These are phyloP conservation scores for Candida xyloterini DNA, from an alignment of 805 yeast genomes.

Conservation along the genomic window DNA sequence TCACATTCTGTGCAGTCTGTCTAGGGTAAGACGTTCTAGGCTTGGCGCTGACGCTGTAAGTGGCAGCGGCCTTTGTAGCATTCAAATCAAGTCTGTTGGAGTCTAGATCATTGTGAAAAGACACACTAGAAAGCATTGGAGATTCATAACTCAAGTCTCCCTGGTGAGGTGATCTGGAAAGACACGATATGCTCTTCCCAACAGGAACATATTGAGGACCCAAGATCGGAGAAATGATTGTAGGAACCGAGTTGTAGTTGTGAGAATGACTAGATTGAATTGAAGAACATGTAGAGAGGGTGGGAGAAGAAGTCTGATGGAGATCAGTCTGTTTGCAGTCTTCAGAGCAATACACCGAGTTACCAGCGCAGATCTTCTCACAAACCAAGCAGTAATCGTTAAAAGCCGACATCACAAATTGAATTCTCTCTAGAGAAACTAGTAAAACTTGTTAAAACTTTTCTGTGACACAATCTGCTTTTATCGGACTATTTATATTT, in stretches of 20 bases:
- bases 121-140: constrained; percentile 27
- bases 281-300: constrained; percentile 23
- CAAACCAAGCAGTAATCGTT: constrained; percentile 37
- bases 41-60: constrained; percentile 1
- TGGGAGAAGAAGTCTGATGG: constrained; percentile 23
- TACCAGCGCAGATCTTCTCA: constrained; percentile 32
- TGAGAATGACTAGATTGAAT: constrained; percentile 13
- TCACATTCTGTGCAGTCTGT: constrained; percentile 26
- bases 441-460: too few relatives aligned
- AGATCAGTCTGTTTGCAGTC: constrained; percentile 28
- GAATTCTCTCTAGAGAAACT: not conserved
- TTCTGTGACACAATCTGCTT: not conserved
- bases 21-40: constrained; percentile 6
- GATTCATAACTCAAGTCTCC: constrained; percentile 32
- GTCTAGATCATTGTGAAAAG: constrained; percentile 27
- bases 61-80: constrained; percentile 3
- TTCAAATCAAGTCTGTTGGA: constrained; percentile 32
- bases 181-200: not conserved
- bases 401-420: constrained; percentile 37
- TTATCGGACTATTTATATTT: constrained; percentile 10
- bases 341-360: constrained; percentile 35
- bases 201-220: constrained; percentile 26
- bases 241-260: constrained; percentile 12
- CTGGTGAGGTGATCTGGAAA: constrained; percentile 24
- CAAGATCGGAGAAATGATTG: constrained; percentile 30